These are phyloP conservation scores for Delitschia confertaspora DNA, from an alignment of 495 filamentous ascomycete species.

Conservation along the genomic window DNA sequence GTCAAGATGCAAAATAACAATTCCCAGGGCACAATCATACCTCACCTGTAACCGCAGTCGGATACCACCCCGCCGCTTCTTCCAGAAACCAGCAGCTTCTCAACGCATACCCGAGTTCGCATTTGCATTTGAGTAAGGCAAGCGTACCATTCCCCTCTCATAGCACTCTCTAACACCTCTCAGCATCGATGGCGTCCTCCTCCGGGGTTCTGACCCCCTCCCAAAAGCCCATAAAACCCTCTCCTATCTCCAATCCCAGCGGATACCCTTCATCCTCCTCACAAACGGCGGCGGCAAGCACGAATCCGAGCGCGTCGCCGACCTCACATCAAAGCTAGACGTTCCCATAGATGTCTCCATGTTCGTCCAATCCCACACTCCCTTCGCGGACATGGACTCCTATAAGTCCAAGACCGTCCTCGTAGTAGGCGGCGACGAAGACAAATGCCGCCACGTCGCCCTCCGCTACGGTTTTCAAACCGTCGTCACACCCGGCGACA, in stretches of 20 bases:
- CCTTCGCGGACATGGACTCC: conserved; percentile 53
- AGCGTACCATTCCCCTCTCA: conserved; percentile 2
- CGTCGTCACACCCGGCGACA: conserved; percentile 78
- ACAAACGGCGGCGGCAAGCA: conserved; percentile 83
- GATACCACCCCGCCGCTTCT: conserved; percentile 6
- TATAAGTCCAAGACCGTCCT: conserved; percentile 63
- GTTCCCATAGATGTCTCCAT: conserved; percentile 54
- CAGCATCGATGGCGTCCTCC: conserved; percentile 92
- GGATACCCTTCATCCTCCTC: conserved; percentile 75
- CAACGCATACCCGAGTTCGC: conserved; percentile 51
- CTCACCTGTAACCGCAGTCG: conserved; percentile 5
- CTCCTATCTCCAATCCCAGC: conserved; percentile 55
- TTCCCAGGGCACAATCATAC: neutral
- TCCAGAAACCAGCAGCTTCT: conserved; percentile 15
- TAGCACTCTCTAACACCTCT: neutral
- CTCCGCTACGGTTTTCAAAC: conserved; percentile 76
- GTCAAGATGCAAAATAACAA: neutral
- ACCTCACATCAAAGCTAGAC: conserved; percentile 55
- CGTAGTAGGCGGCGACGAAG: conserved; percentile 72
- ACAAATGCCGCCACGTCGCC: conserved; percentile 67
- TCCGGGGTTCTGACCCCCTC: conserved; percentile 72
- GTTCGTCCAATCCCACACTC: conserved; percentile 80
- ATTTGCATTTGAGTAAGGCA: conserved; percentile 75
- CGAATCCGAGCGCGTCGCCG: conserved; percentile 59
- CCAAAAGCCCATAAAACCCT: conserved; percentile 73